Evolutionary conservation across 805 yeast species (phyloP).

Genomic region (Lipomyces yamadae): DNA sequence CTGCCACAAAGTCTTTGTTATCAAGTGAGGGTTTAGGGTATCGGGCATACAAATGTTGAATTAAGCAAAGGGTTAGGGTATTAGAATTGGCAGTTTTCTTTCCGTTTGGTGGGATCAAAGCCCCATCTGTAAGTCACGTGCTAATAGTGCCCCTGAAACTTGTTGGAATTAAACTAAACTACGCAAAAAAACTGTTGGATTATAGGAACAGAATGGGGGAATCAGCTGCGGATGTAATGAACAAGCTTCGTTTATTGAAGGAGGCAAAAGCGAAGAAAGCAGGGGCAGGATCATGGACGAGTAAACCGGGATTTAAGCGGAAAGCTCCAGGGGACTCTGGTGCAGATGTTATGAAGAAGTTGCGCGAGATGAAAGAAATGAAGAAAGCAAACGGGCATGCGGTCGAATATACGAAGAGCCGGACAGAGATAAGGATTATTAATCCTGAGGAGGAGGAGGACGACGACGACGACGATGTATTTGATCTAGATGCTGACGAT

Average conservation of each 20-base stretch:
- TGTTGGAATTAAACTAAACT: no score
- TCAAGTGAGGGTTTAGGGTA: no score
- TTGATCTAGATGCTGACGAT: slow-evolving; percentile 6
- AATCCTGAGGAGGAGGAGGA: slow-evolving; percentile 25
- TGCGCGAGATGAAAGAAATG: slow-evolving; percentile 21
- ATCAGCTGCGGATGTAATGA: slow-evolving; percentile 31
- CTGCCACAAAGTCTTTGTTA: no score
- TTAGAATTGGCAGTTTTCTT: no score
- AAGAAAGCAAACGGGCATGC: slow-evolving; percentile 1
- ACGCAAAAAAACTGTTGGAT: not conserved
- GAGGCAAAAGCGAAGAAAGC: slow-evolving; percentile 12
- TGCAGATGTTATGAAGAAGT: slow-evolving; percentile 28
- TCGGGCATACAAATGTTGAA: no score
- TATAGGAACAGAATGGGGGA: slow-evolving; percentile 20
- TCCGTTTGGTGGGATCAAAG: no score
- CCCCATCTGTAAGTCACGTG: no score
- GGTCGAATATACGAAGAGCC: not conserved
- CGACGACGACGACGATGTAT: slow-evolving; percentile 23
- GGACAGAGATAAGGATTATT: slow-evolving; percentile 15
- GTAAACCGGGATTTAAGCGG: not conserved
- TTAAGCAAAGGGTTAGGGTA: no score
- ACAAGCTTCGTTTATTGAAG: slow-evolving; percentile 23
- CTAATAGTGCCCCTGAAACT: not conserved
- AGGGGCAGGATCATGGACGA: slow-evolving; percentile 2
- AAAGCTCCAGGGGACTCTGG: slow-evolving; percentile 11